Evolutionary conservation across 129 eudicot genomes (phyloP), one percentile per base, ranked within the genome.

Genomic region (Daucus carota): DNA sequence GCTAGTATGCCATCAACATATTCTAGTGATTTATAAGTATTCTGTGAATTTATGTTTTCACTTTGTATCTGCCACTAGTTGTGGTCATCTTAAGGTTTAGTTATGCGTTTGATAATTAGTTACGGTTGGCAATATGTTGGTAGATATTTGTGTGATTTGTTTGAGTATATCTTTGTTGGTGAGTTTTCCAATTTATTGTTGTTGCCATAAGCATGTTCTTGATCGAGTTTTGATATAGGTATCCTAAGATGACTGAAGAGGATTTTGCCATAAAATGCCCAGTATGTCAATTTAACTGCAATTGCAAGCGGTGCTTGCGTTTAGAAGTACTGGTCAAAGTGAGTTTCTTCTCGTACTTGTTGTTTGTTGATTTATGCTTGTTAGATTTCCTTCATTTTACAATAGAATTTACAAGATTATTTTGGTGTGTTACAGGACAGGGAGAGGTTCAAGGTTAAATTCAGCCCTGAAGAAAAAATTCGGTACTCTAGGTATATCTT

Each of bases 291-390:
- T 77, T 77, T 34, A 94, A 89, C 62, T 91, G 98, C 86, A 94
- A 94, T 76, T 94, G 98, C 85, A 91, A 87, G 83, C 17, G 73
- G 18, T 94, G 98, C 83, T 73, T 94, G 88, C 93, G 96, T 1
- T 54, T 86, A 80, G 92, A 87, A 12, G 84, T 74, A 34, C 85
- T 73, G 15, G 73, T 80, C 11, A 82, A 71, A 28, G 95, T 84
- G 42, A 52, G 73, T 77, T 50, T 66, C 60, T 59, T 59, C 22
- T 60, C 8, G 12, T 28, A 62, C 36, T 62, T 31, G 3, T 62
- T 62, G 36, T 29, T 62, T 62, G 36, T 3, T 62, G 2, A 38
- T 44, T 45, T 32, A 15, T 28, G 31, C 36, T 47, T 59, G 12
- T 69, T 17, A 4, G 13, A 22, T 62, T 34, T 36, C 36, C 36